These are phyloP conservation scores for Pleurotus giganteus DNA, from an alignment of 768 basidiomycete genomes.

Conservation along the genomic window DNA sequence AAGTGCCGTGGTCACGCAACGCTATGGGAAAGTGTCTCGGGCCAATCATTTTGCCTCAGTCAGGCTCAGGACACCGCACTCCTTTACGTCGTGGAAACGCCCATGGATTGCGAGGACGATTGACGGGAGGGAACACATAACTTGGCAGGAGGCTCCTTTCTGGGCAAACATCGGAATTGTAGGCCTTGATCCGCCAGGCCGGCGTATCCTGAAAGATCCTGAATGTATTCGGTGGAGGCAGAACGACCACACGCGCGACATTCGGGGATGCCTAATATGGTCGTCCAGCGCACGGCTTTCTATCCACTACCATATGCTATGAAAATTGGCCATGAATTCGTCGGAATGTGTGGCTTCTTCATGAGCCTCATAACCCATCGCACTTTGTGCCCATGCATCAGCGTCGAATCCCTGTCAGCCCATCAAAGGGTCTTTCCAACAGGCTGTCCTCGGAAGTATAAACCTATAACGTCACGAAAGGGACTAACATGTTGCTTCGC, in stretches of 20 bases:
- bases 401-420: too few species aligned
- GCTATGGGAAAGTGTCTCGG: neutral
- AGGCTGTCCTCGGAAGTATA: neutral
- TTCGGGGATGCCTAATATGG: conserved; percentile 1
- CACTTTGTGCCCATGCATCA: too few species aligned
- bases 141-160: conserved; percentile 6
- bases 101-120: conserved; percentile 1
- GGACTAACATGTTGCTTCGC: neutral
- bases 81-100: conserved; percentile 1
- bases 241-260: neutral
- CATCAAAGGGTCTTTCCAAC: conserved; percentile 5
- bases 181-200: conserved; percentile 6
- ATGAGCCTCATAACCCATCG: too few species aligned
- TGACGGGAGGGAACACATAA: neutral
- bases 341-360: too few species aligned
- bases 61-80: neutral
- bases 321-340: too few species aligned
- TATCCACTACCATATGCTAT: neutral
- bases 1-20: neutral
- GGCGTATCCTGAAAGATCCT: neutral
- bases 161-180: neutral
- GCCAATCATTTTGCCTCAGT: conserved; percentile 1
- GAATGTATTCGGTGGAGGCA: neutral
- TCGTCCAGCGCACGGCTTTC: neutral
- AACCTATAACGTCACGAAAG: neutral